These are phyloP conservation scores for Ajuga chamaepitys DNA, from an alignment of 257 asterid species.

Conservation along the genomic window DNA sequence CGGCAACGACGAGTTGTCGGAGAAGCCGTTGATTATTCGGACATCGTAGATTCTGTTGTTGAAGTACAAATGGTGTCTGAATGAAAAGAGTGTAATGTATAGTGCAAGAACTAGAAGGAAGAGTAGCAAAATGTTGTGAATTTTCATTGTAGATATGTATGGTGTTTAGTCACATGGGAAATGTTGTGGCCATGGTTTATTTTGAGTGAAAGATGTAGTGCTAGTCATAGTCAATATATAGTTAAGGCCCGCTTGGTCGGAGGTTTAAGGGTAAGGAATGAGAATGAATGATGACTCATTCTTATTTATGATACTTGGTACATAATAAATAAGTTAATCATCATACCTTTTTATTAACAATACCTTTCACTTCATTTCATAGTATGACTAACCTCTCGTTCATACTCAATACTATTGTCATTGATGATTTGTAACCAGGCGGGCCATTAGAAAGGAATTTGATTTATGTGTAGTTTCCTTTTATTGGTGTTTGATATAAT, in stretches of 20 bases:
- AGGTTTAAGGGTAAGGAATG: too few species aligned
- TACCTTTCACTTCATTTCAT: too few species aligned
- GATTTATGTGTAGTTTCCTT: too few species aligned
- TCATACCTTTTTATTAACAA: too few species aligned
- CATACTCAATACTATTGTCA: too few species aligned
- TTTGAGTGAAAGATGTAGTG: neutral
- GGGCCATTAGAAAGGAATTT: too few species aligned
- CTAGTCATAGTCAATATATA: neutral
- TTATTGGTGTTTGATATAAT: neutral
- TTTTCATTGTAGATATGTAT: slow-evolving; percentile 23
- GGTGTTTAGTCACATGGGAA: neutral
- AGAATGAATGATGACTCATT: too few species aligned
- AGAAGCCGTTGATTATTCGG: slow-evolving; percentile 49
- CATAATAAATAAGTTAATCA: too few species aligned
- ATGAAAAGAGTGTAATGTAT: slow-evolving; percentile 6
- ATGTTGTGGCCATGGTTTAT: neutral
- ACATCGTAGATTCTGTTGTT: slow-evolving; percentile 16
- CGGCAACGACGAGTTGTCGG: slow-evolving; percentile 47
- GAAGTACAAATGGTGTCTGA: slow-evolving; percentile 4
- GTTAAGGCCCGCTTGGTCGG: too few species aligned
- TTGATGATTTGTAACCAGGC: too few species aligned
- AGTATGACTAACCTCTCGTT: too few species aligned
- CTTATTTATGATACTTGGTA: too few species aligned
- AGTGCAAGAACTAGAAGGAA: slow-evolving; percentile 12
- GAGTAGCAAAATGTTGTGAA: neutral